Conservation (phyloP, 2,329 filamentous ascomycete genomes). For the Pseudocercospora cruenta region DNA sequence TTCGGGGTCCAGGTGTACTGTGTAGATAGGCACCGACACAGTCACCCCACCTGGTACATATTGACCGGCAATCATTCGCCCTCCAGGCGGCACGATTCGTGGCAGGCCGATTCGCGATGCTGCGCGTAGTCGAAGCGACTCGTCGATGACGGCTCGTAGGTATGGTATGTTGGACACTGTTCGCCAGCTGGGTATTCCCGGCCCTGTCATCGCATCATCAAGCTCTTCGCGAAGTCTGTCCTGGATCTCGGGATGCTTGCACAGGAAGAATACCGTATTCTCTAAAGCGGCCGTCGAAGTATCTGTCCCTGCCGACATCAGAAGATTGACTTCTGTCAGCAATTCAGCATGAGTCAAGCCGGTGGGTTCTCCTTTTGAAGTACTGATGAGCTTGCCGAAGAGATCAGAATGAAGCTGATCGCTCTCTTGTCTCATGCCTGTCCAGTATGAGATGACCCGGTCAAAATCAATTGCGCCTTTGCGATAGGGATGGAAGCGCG, state of each 20-base stretch:
- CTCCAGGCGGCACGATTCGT: conserved; percentile 50
- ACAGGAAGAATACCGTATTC: neutral
- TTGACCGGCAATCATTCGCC: conserved; percentile 48
- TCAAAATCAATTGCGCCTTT: conserved; percentile 3
- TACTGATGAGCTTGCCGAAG: conserved; percentile 1
- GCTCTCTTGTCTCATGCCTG: neutral
- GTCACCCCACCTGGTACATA: conserved; percentile 50
- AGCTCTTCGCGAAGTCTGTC: neutral
- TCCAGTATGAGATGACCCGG: neutral
- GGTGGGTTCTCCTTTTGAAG: conserved; percentile 5
- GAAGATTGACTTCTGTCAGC: conserved; percentile 3
- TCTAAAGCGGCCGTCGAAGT: conserved; percentile 2
- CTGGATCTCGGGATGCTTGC: conserved; percentile 3
- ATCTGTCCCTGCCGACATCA: conserved; percentile 9
- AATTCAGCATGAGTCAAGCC: conserved; percentile 4
- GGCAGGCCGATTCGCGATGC: conserved; percentile 49
- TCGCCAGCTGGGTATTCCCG: neutral
- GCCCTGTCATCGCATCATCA: neutral
- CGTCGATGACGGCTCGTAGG: conserved; percentile 55
- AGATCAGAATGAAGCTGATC: neutral
- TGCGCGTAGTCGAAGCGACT: conserved; percentile 51
- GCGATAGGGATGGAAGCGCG: neutral
- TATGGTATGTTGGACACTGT: conserved; percentile 42
- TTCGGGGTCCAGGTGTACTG: conserved; percentile 55
- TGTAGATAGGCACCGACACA: conserved; percentile 54